phyloP scores from a whole-genome alignment of 2,329 filamentous ascomycete genomes.

The Dothideomycetes sp. region DNA sequence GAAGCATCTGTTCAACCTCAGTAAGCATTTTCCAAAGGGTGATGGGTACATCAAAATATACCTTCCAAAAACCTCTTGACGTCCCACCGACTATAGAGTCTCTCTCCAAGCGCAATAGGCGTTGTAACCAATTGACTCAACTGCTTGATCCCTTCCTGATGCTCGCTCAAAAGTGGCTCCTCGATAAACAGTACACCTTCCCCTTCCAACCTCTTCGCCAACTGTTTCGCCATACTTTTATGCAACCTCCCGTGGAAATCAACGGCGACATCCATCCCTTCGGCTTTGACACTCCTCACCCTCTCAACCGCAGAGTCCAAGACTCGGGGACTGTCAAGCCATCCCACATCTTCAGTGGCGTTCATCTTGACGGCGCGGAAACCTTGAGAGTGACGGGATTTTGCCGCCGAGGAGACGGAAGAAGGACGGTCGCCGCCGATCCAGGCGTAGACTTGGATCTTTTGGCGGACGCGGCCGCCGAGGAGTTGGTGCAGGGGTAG shows the following conservation, averaged over 20 bases:
- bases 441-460: conserved; percentile 64
- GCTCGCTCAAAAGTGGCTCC: conserved; percentile 62
- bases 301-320: conserved; percentile 56
- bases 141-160: conserved; percentile 54
- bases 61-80: conserved; percentile 59
- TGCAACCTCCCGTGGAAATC: conserved; percentile 71
- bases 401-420: conserved; percentile 46
- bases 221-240: conserved; percentile 68
- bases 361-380: conserved; percentile 68
- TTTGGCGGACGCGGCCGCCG: conserved; percentile 61
- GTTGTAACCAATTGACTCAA: conserved; percentile 46
- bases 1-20: conserved; percentile 37
- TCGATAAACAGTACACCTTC: conserved; percentile 63
- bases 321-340: conserved; percentile 60
- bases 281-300: conserved; percentile 55
- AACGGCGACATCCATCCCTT: conserved; percentile 62
- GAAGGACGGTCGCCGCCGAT: conserved; percentile 62
- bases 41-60: not conserved
- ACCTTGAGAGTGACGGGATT: conserved; percentile 49
- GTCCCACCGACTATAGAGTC: conserved; percentile 63
- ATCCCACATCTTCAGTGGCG: conserved; percentile 62
- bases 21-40: too few relatives aligned
- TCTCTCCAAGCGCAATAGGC: conserved; percentile 63
- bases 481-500: conserved; percentile 65
- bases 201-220: conserved; percentile 54